A percentile compares a stretch with the other conserved stretches of the same genome.
phyloP scores from a whole-genome alignment of 1,139 yeast genomes.

The Arxiozyma slooffiae region DNA sequence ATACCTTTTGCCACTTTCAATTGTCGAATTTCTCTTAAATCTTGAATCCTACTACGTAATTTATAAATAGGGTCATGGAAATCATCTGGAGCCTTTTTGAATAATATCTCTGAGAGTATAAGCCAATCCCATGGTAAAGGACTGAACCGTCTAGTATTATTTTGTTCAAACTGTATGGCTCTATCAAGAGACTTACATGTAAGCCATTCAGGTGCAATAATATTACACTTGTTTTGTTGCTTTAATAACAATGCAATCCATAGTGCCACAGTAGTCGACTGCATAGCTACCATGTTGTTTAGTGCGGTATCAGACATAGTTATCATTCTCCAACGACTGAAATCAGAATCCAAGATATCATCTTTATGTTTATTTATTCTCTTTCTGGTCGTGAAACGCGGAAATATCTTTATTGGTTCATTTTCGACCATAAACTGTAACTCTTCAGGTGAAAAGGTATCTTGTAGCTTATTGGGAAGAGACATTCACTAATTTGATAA shows the following conservation, averaged over 20 bases:
- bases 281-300: constrained; percentile 47
- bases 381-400: constrained; percentile 34
- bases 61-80: constrained; percentile 50
- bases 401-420: constrained; percentile 60
- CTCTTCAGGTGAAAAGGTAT: constrained; percentile 65
- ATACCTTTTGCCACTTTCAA: constrained; percentile 77
- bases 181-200: constrained; percentile 44
- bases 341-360: not conserved
- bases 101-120: constrained; percentile 59
- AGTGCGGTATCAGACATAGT: constrained; percentile 40
- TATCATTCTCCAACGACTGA: constrained; percentile 18
- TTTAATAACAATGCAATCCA: constrained; percentile 84
- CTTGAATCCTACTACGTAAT: constrained; percentile 59
- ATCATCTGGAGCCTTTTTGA: constrained; percentile 63
- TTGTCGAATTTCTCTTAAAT: constrained; percentile 71
- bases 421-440: constrained; percentile 79
- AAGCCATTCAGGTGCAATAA: constrained; percentile 88
- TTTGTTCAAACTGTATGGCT: constrained; percentile 59
- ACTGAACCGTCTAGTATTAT: constrained; percentile 50
- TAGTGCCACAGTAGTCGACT: constrained; percentile 62
- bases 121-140: constrained; percentile 82
- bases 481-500: constrained; percentile 40
- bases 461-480: constrained; percentile 46
- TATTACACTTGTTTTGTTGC: constrained; percentile 75
- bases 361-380: constrained; percentile 7